These are phyloP conservation scores for Sugiyamaella neomexicana DNA, from an alignment of 1,139 yeast genomes.

Conservation along the genomic window DNA sequence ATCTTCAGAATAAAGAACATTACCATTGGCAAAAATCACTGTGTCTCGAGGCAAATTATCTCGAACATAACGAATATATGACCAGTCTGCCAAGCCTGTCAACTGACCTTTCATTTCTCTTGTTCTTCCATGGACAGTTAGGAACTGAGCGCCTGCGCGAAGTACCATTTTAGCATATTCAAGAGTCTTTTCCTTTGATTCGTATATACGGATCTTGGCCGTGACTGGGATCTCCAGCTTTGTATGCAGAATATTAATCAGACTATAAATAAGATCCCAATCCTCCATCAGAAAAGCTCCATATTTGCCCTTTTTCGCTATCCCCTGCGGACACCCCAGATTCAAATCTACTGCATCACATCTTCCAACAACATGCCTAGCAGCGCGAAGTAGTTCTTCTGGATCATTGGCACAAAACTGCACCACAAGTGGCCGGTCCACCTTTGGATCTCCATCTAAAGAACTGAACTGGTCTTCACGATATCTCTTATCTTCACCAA, in stretches of 20 bases:
- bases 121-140: slow-evolving; percentile 94
- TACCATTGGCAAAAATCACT: slow-evolving; percentile 92
- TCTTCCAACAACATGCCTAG: slow-evolving; percentile 75
- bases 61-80: slow-evolving; percentile 65
- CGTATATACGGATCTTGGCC: slow-evolving; percentile 90
- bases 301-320: slow-evolving; percentile 90
- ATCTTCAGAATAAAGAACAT: slow-evolving; percentile 82
- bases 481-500: slow-evolving; percentile 82
- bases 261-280: slow-evolving; percentile 76
- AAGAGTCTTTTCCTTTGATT: slow-evolving; percentile 79
- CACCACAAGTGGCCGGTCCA: slow-evolving; percentile 87
- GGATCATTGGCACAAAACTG: slow-evolving; percentile 98
- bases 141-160: slow-evolving; percentile 91
- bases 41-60: slow-evolving; percentile 80
- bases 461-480: slow-evolving; percentile 73
- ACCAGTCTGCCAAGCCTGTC: slow-evolving; percentile 96
- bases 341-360: slow-evolving; percentile 97
- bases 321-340: slow-evolving; percentile 97
- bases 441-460: slow-evolving; percentile 68
- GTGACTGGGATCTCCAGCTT: slow-evolving; percentile 86
- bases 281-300: slow-evolving; percentile 98
- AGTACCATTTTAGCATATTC: slow-evolving; percentile 90
- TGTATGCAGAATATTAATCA: slow-evolving; percentile 71
- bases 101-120: slow-evolving; percentile 97
- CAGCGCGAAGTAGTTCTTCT: slow-evolving; percentile 92